Conservation (phyloP, 805 yeast species). For the Kodamaea sagamina region DNA sequence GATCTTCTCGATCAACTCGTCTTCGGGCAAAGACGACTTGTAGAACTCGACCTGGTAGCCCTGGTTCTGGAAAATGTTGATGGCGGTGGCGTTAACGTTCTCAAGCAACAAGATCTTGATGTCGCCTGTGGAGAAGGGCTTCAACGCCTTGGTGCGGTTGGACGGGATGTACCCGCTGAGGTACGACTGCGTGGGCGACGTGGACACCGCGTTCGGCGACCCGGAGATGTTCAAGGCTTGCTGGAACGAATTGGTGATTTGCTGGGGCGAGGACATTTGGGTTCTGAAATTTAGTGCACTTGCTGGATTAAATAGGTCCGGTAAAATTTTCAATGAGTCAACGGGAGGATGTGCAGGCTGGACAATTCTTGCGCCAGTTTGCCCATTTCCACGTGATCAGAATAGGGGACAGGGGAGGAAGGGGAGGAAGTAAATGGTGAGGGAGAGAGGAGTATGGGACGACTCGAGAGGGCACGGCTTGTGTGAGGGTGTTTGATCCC, state of each 20-base stretch:
- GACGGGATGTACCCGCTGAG: constrained; percentile 53
- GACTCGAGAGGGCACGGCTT: too few relatives aligned
- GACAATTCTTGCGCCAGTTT: constrained; percentile 3
- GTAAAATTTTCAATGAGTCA: constrained; percentile 12
- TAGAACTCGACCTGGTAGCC: constrained; percentile 97
- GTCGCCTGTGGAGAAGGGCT: constrained; percentile 95
- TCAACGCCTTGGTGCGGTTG: constrained; percentile 66
- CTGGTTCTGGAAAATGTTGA: constrained; percentile 78
- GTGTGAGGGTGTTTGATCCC: too few relatives aligned
- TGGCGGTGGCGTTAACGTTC: constrained; percentile 91
- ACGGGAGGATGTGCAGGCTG: constrained; percentile 4
- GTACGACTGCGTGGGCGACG: constrained; percentile 80
- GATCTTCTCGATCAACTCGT: constrained; percentile 91
- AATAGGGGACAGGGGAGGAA: not conserved
- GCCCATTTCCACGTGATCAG: constrained; percentile 4
- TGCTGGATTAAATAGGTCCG: not conserved
- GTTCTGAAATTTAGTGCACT: not conserved
- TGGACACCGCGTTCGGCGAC: constrained; percentile 68
- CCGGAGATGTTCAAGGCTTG: constrained; percentile 56
- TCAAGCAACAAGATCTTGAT: constrained; percentile 88
- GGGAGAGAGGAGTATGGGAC: not conserved
- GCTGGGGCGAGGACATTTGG: constrained; percentile 66
- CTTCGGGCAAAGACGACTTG: constrained; percentile 88
- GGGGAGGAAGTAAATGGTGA: not conserved
- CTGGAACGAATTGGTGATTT: constrained; percentile 62